A percentile compares a stretch with the other conserved stretches of the same genome.
These are phyloP conservation scores for Nakazawaea siamensis DNA, from an alignment of 805 yeast species.

Conservation along the genomic window DNA sequence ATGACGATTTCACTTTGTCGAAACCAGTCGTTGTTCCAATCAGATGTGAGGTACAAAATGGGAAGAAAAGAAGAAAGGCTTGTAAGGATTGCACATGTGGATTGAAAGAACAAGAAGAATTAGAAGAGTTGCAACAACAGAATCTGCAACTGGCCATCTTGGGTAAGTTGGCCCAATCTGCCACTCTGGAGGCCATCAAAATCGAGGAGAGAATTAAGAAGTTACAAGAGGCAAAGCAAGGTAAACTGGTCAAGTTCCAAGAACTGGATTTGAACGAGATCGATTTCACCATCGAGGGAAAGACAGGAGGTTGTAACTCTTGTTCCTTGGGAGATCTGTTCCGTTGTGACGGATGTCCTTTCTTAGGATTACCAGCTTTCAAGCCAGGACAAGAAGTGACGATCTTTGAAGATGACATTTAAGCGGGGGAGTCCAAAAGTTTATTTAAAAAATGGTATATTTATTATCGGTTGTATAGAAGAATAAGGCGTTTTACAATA, in stretches of 20 bases:
- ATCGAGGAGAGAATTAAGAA: conserved; percentile 40
- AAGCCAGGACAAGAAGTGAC: conserved; percentile 87
- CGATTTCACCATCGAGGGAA: conserved; percentile 94
- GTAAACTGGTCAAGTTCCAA: conserved; percentile 38
- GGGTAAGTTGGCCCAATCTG: conserved; percentile 40
- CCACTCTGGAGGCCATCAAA: conserved; percentile 43
- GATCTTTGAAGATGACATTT: conserved; percentile 10
- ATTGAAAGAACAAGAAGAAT: conserved; percentile 77
- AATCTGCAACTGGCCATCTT: conserved; percentile 35
- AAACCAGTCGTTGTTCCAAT: conserved; percentile 45
- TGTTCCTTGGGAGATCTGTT: conserved; percentile 98
- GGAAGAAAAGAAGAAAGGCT: conserved; percentile 75
- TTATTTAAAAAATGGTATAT: no score
- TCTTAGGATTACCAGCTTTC: conserved; percentile 94
- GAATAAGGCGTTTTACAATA: no score
- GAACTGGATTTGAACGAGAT: conserved; percentile 77
- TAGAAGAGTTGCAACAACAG: conserved; percentile 38
- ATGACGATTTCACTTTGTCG: conserved; percentile 15
- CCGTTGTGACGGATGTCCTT: conserved; percentile 98
- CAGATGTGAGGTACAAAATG: conserved; percentile 40
- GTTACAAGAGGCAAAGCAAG: conserved; percentile 15
- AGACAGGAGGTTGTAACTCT: conserved; percentile 95
- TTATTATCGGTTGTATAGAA: no score
- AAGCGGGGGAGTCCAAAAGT: no score
- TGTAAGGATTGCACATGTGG: conserved; percentile 99